These are phyloP conservation scores for Lentinula detonsa DNA, from an alignment of 768 basidiomycete species.

Conservation along the genomic window DNA sequence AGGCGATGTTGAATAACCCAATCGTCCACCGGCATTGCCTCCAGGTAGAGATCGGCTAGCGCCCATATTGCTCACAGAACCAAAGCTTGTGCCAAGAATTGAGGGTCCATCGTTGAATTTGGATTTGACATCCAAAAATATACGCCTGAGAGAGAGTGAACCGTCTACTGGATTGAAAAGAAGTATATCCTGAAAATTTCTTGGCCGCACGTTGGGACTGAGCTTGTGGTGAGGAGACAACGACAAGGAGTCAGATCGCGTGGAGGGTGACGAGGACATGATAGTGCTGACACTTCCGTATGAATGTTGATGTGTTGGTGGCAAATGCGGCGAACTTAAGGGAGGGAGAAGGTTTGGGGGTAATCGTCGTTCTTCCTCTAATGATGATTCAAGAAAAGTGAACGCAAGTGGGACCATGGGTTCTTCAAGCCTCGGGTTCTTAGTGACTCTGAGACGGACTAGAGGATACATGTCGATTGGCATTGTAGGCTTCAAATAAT, in stretches of 20 bases:
- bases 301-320: conserved; percentile 6
- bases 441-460: conserved; percentile 41
- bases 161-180: conserved; percentile 60
- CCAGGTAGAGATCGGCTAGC: conserved; percentile 55
- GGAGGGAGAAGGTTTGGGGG: conserved; percentile 32
- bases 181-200: conserved; percentile 60
- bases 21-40: conserved; percentile 19
- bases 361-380: conserved; percentile 22
- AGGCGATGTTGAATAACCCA: conserved; percentile 28
- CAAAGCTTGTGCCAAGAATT: conserved; percentile 5
- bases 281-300: conserved; percentile 8
- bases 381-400: conserved; percentile 38
- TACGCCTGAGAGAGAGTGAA: conserved; percentile 47
- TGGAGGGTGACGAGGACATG: conserved; percentile 17
- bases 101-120: neutral
- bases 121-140: conserved; percentile 34
- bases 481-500: conserved; percentile 35
- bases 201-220: conserved; percentile 25
- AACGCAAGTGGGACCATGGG: conserved; percentile 43
- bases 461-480: conserved; percentile 52
- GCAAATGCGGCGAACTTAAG: conserved; percentile 3
- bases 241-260: conserved; percentile 16
- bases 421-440: conserved; percentile 19
- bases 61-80: neutral
- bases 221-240: conserved; percentile 19